Conservation (phyloP, 83 land plant species). For the Thuja plicata region DNA sequence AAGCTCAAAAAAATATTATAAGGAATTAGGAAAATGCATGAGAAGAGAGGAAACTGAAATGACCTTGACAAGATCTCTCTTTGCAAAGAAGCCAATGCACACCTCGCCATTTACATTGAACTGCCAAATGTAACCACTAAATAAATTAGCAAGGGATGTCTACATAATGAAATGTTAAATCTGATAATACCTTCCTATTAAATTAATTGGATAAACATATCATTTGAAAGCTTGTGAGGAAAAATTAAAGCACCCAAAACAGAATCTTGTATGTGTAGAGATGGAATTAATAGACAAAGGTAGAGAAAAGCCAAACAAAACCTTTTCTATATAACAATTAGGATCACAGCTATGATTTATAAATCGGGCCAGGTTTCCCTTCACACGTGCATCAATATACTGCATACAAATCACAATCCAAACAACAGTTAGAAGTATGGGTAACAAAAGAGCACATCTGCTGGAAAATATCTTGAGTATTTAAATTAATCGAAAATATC, state of each 20-base stretch:
- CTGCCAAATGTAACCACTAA: conserved; percentile 34
- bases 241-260: neutral
- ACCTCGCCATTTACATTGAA: conserved; percentile 97
- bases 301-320: conserved; percentile 3
- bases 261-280: neutral
- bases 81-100: conserved; percentile 92
- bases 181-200: neutral
- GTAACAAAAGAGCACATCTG: neutral
- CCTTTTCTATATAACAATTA: conserved; percentile 96
- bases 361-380: conserved; percentile 93
- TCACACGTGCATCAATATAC: conserved; percentile 95
- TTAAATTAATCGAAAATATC: neutral
- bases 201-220: neutral
- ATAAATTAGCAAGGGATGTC: neutral
- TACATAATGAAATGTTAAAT: neutral
- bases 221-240: neutral
- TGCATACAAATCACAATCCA: conserved; percentile 24
- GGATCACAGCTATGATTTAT: conserved; percentile 98
- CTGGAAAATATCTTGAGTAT: neutral
- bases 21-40: neutral
- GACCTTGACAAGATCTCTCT: conserved; percentile 84
- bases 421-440: conserved; percentile 1
- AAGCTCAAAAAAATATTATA: too few species aligned
- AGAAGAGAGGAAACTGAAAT: neutral
- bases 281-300: neutral